Base-by-base conservation (phyloP, 371 early-diverging fungal genomes). In the Umbelopsis sp. region DNA sequence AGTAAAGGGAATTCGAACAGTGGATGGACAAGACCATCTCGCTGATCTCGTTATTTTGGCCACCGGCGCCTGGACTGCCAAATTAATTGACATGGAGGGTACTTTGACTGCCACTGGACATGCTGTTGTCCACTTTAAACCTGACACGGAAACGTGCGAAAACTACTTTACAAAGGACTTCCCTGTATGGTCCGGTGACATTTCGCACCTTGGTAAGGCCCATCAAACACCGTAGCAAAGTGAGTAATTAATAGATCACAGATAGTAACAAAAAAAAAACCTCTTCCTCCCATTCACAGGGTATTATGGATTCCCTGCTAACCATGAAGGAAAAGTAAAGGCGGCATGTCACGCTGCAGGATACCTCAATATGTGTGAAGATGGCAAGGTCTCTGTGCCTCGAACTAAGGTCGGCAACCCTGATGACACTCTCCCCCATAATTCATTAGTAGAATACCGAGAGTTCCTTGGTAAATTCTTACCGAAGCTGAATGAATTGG, bases 1-100 rank as follows among this genome's bases (percentile, higher is more conserved):
- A 22, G 80, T 81, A 5, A 57, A 37, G 4, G 89, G 87, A 8
- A 77, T 86, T 50, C 50, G 53, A 29, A 86, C 86, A 22, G 70
- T 65, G 41, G 85, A 87, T 57, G 76, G 78, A 0, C 63, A 63
- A 50, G n/a, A 50, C 0, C 83, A 83, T 65, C 20, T 16, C 38
- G 81, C 72, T 0, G 84, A 79, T 53, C 67, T 65, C 7, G 81
- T 88, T 0, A 51, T 88, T 4, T 65, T 87, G 57, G 79, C 83
- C 0, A 80, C 86, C 16, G 89, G 89, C 10, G 74, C 83, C 14
- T 88, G 89, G 89, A 83, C 84, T n/a, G 76, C 82, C 0, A 74
- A 80, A 18, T 6, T 87, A 4, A 69, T 88, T 2, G 80, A 84
- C 44, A 63, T 83, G 50, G 66, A 68, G 22, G 65, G 69, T 16